Evolutionary conservation across 2,329 filamentous ascomycete genomes (phyloP), one percentile per base, ranked within the genome.

Genomic region (Calonectria pseudoturangicola): DNA sequence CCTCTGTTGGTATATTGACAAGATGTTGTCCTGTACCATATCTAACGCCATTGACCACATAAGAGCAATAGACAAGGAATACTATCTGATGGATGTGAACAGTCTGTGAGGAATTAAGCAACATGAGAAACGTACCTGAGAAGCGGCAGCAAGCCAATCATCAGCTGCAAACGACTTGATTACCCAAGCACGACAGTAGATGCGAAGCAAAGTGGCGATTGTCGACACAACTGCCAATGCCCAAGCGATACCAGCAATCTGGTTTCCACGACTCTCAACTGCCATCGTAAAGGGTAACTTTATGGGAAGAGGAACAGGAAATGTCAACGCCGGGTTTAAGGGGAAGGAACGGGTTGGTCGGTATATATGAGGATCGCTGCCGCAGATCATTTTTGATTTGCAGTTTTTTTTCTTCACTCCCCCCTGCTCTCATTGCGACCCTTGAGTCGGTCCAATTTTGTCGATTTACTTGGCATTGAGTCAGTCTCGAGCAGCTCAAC

Each of bases 141-240:
- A 79, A 25, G 70, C 74, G 4, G 82, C 75, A 8, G 82, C 83
- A 36, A 84, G 77, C 77, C 78, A 84, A 74, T 84, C 83, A 60
- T 84, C 83, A 0, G 76, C 28, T 2, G 74, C 77, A 58, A 84
- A 83, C 0, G 80, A 77, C 69, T 83, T 83, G 60, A 81, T 77
- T 3, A 84, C 74, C 71, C 79, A 79, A 8, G 71, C 80, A 41
- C 82, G 81, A 16, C 81, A 83, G 68, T 84, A 84, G 4, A 81
- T 70, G 12, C 83, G 81, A 8, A 83, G 72, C 3, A 72, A 27
- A 1, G 80, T 81, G 8, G 82, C 75, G 54, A 83, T 78, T 15
- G 82, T 81, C 8, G 80, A 81, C 10, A 86, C 54, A 6, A 83
- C 68, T 18, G 87, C 48, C 56, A 87, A 84, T 4, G 82, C 74